Evolutionary conservation across 495 filamentous ascomycete species (phyloP), one percentile per base, ranked within the genome.

Genomic region (Podospora didyma): DNA sequence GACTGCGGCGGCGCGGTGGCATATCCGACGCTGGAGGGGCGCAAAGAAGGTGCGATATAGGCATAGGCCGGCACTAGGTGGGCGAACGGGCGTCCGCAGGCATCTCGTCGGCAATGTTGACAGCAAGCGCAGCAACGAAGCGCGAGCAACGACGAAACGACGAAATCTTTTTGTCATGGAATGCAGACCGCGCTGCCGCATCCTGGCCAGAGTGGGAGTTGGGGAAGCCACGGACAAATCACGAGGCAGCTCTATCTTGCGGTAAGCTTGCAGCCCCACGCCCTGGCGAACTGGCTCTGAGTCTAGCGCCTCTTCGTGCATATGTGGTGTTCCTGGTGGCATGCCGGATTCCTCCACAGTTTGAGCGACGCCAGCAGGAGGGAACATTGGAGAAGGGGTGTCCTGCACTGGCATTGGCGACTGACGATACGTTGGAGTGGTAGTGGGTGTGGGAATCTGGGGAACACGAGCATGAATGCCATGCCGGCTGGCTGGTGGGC

Each of bases 121-220:
- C 28, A n/a, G 47, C 48, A 55, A 49, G 17, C 41, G 35, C 23
- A 22, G 19, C 19, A 34, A 16, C 47, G 49, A 49, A 31, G 46
- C 28, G 49, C 39, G 22, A 28, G 49, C 22, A 49, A 49, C 47
- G 31, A 51, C 54, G 48, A 56, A 49, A 49, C 47, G 31, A 51
- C 54, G 48, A 56, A 69, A 70, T 62, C 58, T 51, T 67, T 72
- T 66, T 69, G 69, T 72, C 68, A 72, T 72, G 56, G 56, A 61
- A 67, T 69, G 64, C 59, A 62, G 51, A 49, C 44, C 26, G 46
- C 47, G 58, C 49, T 44, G 53, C 54, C 55, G 53, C 61, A 59
- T 67, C 55, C 62, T 65, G 60, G 56, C 41, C 52, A 58, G 64
- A 60, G 66, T 68, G 66, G 68, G 69, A 70, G 68, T 58, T 62